Percentiles rank a stretch among this genome's conserved stretches.
These are phyloP conservation scores for Talaromyces atroroseus DNA, from an alignment of 2,329 filamentous ascomycete species.

Conservation along the genomic window DNA sequence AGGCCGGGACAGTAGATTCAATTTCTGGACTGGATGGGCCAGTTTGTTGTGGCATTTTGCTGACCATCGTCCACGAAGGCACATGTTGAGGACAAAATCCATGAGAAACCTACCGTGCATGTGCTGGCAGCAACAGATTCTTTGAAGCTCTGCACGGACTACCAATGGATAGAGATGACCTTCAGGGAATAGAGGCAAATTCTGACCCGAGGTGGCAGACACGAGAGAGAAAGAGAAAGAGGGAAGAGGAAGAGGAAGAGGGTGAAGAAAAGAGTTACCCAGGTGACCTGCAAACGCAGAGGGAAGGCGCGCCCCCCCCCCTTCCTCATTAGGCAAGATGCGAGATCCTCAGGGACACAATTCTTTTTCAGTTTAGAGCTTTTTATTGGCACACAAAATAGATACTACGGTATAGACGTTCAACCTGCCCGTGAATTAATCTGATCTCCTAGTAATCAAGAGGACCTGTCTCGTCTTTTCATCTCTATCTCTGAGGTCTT, in stretches of 20 bases:
- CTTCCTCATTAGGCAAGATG: background rate
- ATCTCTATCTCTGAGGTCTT: slow-evolving; percentile 14
- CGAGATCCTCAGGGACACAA: background rate
- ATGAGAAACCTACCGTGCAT: too few relatives aligned
- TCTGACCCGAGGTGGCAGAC: background rate
- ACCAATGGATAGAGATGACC: background rate
- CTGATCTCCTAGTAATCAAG: slow-evolving; percentile 10
- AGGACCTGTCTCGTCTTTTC: slow-evolving; percentile 15
- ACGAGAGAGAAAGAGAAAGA: background rate
- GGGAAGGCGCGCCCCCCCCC: slow-evolving; percentile 5
- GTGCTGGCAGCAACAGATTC: too few relatives aligned
- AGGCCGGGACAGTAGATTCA: background rate
- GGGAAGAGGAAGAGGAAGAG: background rate
- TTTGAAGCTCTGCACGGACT: too few relatives aligned
- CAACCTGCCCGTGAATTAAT: too few relatives aligned
- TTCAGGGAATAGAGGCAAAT: background rate
- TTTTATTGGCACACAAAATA: background rate
- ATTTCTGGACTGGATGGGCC: too few relatives aligned
- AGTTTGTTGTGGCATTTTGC: too few relatives aligned
- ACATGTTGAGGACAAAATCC: too few relatives aligned
- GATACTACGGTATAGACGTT: background rate
- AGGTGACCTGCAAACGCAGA: slow-evolving; percentile 3
- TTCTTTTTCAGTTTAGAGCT: background rate
- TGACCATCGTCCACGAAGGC: too few relatives aligned
- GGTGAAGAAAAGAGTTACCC: background rate